Evolutionary conservation across 495 filamentous ascomycete genomes (phyloP), one percentile per base, ranked within the genome.

Genomic region (Hyaloscypha finlandica): DNA sequence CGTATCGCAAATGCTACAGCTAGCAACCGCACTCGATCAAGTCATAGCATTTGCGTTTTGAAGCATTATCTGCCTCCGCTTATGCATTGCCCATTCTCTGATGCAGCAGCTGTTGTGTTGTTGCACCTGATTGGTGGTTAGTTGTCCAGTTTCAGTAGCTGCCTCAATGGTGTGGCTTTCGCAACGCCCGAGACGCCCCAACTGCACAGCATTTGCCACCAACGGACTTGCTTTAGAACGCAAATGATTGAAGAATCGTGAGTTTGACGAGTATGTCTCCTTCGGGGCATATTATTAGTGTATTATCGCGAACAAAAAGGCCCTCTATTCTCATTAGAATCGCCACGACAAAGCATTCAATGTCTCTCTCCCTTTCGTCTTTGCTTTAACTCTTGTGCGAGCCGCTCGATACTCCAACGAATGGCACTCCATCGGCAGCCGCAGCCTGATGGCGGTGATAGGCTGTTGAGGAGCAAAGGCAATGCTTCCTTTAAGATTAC

Each of bases 31-130:
- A 57, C 51, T 57, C 14, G 11, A 22, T 57, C 14, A 57, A 57
- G 54, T 57, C 54, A 57, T 57, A 20, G 54, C 54, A 57, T 57
- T 57, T 57, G 54, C 54, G 54, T 57, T 57, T 57, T 20, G 54
- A 57, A 57, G 54, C 54, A 57, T 29, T 57, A 54, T 57, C 22
- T 57, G 22, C 54, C 54, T 29, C 4, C 19, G 19, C 19, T 22
- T 22, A 57, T 57, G 54, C 54, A 9, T 11, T 57, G 54, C 54
- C 11, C 14, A 30, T 57, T 57, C 11, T 57, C 22, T 57, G 54
- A n/a, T n/a, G n/a, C n/a, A n/a, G n/a, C n/a, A n/a, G n/a, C n/a
- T n/a, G n/a, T 57, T 20, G 11, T 29, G 54, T 20, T 57, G 22
- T 54, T 5, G 33, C 33, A 37, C 33, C 33, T 37, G 33, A 37